Evolutionary conservation across 2,329 filamentous ascomycete species (phyloP).

Genomic region (Trichoderma semiorbis): DNA sequence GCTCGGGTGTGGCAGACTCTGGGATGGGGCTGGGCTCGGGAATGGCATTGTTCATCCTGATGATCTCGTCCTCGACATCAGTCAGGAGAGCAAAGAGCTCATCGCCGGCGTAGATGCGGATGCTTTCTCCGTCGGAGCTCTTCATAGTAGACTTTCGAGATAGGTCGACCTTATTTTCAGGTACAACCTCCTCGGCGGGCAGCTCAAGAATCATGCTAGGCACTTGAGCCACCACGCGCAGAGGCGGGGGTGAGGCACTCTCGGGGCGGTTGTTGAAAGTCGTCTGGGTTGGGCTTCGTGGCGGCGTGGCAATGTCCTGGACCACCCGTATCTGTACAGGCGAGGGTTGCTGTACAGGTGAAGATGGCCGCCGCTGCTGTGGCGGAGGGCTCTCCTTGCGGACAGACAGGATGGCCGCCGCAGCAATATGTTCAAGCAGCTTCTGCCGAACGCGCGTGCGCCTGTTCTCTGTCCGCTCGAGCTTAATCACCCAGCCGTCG

Average conservation of each 20-base stretch:
- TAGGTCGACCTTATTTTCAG: conserved; percentile 28
- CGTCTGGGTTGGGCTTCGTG: conserved; percentile 55
- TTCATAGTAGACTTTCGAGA: conserved; percentile 26
- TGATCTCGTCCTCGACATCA: conserved; percentile 56
- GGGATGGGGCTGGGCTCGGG: conserved; percentile 17
- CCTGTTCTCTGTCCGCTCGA: conserved; percentile 77
- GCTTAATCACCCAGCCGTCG: conserved; percentile 75
- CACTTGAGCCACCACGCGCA: conserved; percentile 50
- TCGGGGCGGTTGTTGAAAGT: conserved; percentile 31
- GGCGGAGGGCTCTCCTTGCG: conserved; percentile 13
- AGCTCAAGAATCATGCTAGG: conserved; percentile 55
- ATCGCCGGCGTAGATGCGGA: conserved; percentile 64
- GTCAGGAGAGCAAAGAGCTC: conserved; percentile 64
- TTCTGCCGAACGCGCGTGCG: conserved; percentile 73
- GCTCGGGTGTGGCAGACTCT: neutral
- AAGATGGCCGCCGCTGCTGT: neutral
- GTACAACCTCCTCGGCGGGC: conserved; percentile 40
- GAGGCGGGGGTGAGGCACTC: conserved; percentile 46
- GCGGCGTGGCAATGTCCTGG: conserved; percentile 52
- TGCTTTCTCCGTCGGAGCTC: conserved; percentile 56
- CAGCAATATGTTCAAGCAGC: conserved; percentile 76
- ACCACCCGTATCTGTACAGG: conserved; percentile 36
- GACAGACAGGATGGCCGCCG: conserved; percentile 55
- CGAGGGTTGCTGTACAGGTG: conserved; percentile 15
- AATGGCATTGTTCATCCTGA: conserved; percentile 32